Evolutionary conservation across 176 grass and related monocot genomes (phyloP), one percentile per base, ranked within the genome.

Genomic region (Melocanna baccifera): DNA sequence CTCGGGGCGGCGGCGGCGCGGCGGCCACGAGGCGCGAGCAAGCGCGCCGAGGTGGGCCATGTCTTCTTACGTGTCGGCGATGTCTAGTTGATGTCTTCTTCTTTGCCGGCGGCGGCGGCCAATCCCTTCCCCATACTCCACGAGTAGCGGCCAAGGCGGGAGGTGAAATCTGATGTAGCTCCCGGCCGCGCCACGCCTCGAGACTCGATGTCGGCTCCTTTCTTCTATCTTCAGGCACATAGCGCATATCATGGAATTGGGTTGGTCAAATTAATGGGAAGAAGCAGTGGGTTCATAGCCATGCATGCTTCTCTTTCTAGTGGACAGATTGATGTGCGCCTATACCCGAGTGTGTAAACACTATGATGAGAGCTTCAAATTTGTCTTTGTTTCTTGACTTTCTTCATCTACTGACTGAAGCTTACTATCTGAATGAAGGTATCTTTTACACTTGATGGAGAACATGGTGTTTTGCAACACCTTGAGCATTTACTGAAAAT

Each of bases 251-350:
- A 95, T 89, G 93, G 96, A 68, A 91, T 98, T 86, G 96, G 96
- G 45, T 76, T 98, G 64, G 96, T 98, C 64, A 98, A 98, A 88
- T 73, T 96, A 63, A 98, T 98, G 96, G 96, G 96, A 87, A 90
- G 96, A 86, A 93, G 89, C 50, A 93, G 91, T 36, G 93, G 96
- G 53, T 98, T 98, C 77, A 98, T 98, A 83, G 91, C 93, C 64
- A 98, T 98, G 96, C 96, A 98, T 76, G 96, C 96, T 67, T 98
- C 96, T 80, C 91, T 98, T 87, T 95, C 96, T 23, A 98, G 96
- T 72, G 96, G 96, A 29, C 96, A 98, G 69, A 92, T 92, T 52
- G 96, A 98, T 83, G 77, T 98, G 20, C 96, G 93, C 83, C 79
- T 96, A 71, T 98, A 84, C 96, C 96, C 2, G 91, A 98, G 91